Percentiles rank a stretch among this genome's conserved stretches.
phyloP scores from a whole-genome alignment of 2,329 filamentous ascomycete genomes.

The Aspergillus sclerotialis region DNA sequence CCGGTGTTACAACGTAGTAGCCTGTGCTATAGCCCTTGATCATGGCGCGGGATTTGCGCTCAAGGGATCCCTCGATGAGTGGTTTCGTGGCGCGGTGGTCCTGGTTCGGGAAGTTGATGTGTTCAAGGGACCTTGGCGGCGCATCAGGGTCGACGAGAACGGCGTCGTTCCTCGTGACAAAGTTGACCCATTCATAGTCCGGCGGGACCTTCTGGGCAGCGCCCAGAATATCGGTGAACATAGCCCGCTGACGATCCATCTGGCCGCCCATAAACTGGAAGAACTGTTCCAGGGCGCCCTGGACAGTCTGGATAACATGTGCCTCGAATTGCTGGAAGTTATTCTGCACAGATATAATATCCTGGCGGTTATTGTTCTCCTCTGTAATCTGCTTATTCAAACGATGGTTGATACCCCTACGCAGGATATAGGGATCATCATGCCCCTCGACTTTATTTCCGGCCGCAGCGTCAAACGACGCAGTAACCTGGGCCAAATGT shows the following conservation, averaged over 20 bases:
- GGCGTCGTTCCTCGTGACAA: slow-evolving; percentile 63
- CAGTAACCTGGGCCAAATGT: slow-evolving; percentile 78
- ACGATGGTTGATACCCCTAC: slow-evolving; percentile 72
- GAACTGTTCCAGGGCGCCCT: slow-evolving; percentile 76
- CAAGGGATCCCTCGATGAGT: slow-evolving; percentile 78
- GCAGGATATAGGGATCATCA: slow-evolving; percentile 84
- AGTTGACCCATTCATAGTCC: slow-evolving; percentile 89
- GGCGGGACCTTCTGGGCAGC: slow-evolving; percentile 68
- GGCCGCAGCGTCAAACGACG: slow-evolving; percentile 63
- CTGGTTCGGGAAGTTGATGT: slow-evolving; percentile 82
- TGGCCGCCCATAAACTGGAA: slow-evolving; percentile 73
- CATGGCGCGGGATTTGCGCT: slow-evolving; percentile 86
- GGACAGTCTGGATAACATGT: slow-evolving; percentile 75
- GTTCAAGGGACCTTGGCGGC: slow-evolving; percentile 64
- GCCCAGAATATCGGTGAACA: slow-evolving; percentile 77
- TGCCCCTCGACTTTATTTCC: slow-evolving; percentile 62
- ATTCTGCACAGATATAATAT: slow-evolving; percentile 84
- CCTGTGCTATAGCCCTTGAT: slow-evolving; percentile 67
- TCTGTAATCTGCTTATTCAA: slow-evolving; percentile 86
- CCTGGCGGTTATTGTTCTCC: slow-evolving; percentile 93
- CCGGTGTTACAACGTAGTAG: slow-evolving; percentile 86
- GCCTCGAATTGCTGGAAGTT: slow-evolving; percentile 82
- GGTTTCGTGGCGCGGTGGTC: slow-evolving; percentile 71
- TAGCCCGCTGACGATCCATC: slow-evolving; percentile 68
- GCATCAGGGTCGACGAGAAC: slow-evolving; percentile 72